Conservation (phyloP, 768 basidiomycete genomes). For the Mycena galericulata region DNA sequence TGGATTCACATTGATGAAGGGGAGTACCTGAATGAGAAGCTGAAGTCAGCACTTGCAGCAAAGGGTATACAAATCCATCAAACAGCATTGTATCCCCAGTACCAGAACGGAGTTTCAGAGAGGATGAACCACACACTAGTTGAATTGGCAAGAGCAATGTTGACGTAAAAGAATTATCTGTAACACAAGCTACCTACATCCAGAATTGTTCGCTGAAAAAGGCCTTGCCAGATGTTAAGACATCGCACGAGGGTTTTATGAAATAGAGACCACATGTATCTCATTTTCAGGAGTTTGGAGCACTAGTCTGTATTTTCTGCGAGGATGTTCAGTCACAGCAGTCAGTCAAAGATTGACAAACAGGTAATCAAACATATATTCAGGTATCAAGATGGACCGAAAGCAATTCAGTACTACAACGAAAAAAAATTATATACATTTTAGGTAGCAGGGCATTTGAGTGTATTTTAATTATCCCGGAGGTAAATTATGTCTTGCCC, state of each 20-base stretch:
- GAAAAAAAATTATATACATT: neutral
- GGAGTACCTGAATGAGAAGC: conserved; percentile 42
- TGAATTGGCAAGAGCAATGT: conserved; percentile 45
- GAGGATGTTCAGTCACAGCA: neutral
- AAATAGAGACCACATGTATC: conserved; percentile 1
- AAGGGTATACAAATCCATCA: conserved; percentile 46
- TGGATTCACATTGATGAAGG: conserved; percentile 44
- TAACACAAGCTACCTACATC: conserved; percentile 37
- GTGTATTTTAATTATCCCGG: too few species aligned
- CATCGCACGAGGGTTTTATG: conserved; percentile 11
- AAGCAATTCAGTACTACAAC: conserved; percentile 25
- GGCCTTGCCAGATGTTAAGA: neutral
- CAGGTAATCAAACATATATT: conserved; percentile 17
- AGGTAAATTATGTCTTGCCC: too few species aligned
- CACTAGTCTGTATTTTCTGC: conserved; percentile 19
- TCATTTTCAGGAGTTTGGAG: conserved; percentile 18
- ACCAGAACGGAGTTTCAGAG: conserved; percentile 56
- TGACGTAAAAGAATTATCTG: conserved; percentile 38
- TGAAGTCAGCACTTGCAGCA: conserved; percentile 35
- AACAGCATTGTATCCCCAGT: conserved; percentile 48
- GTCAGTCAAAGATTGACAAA: conserved; percentile 8
- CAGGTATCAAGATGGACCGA: neutral
- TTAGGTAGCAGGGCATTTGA: too few species aligned
- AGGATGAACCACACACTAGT: conserved; percentile 45
- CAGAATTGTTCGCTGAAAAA: conserved; percentile 25